A percentile compares a stretch with the other conserved stretches of the same genome.
phyloP scores from a whole-genome alignment of 345 rosid species.

The Gynandropsis gynandra region DNA sequence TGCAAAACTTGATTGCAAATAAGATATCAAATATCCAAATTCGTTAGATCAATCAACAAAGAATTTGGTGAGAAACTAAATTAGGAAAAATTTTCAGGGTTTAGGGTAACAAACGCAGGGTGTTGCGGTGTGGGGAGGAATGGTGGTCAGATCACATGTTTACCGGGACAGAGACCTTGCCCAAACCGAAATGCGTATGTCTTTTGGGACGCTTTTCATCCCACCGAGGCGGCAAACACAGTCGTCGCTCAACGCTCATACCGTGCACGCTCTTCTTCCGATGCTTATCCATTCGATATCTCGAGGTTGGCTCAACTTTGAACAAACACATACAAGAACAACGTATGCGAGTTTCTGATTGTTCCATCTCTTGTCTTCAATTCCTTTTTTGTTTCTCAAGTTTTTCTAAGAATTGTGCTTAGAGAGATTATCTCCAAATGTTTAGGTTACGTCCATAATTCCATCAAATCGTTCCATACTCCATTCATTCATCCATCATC shows the following conservation, averaged over 20 bases:
- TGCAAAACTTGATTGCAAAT: not conserved
- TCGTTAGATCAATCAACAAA: too few relatives aligned
- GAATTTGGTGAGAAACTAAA: too few relatives aligned
- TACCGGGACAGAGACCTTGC: slow-evolving; percentile 58
- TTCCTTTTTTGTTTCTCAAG: too few relatives aligned
- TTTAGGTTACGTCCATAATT: too few relatives aligned
- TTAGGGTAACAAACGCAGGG: slow-evolving; percentile 47
- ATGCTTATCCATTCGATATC: slow-evolving; percentile 57
- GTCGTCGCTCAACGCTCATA: slow-evolving; percentile 49
- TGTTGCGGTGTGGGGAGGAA: slow-evolving; percentile 79
- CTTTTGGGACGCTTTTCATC: slow-evolving; percentile 79
- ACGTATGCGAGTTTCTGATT: slow-evolving; percentile 12
- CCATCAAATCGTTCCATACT: too few relatives aligned
- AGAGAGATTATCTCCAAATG: too few relatives aligned
- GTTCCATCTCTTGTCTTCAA: too few relatives aligned
- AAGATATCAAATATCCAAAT: not conserved
- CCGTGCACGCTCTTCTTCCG: slow-evolving; percentile 40
- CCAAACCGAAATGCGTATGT: slow-evolving; percentile 40
- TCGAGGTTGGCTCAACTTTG: slow-evolving; percentile 44
- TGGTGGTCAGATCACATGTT: slow-evolving; percentile 72
- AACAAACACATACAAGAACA: slow-evolving; percentile 7
- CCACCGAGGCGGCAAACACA: slow-evolving; percentile 48
- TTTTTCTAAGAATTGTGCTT: too few relatives aligned
- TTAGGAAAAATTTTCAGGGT: too few relatives aligned
- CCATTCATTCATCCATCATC: too few relatives aligned